Evolutionary conservation across 208 protist genomes (phyloP).

Genomic region (Tritrichomonas musculus): DNA sequence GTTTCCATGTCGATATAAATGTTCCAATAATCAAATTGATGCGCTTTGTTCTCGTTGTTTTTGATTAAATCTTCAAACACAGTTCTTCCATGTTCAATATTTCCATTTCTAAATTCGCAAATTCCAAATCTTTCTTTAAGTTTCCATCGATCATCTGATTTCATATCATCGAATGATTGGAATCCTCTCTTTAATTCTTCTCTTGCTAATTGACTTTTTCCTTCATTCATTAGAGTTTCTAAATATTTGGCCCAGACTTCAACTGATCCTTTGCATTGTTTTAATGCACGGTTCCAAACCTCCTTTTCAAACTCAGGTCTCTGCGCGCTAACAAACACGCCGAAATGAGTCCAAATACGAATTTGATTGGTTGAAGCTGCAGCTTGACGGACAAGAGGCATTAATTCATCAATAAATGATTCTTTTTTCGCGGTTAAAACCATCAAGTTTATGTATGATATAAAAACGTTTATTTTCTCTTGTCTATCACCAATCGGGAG

Average conservation of each 20-base stretch:
- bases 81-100: slow-evolving; percentile 7
- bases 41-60: background rate
- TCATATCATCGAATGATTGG: too few species aligned
- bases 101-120: background rate
- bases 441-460: background rate
- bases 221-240: background rate
- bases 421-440: background rate
- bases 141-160: background rate
- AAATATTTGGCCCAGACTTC: background rate
- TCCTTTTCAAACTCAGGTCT: background rate
- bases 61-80: background rate
- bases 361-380: background rate
- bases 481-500: background rate
- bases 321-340: background rate
- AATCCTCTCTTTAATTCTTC: slow-evolving; percentile 9
- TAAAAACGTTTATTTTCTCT: background rate
- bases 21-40: background rate
- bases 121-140: background rate
- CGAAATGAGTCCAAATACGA: background rate
- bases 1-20: background rate
- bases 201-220: background rate
- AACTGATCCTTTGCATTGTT: background rate
- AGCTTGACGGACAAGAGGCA: background rate
- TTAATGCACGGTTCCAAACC: background rate
- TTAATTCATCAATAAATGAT: background rate